Evolutionary conservation across 2,329 filamentous ascomycete genomes (phyloP), one percentile per base, ranked within the genome.

Genomic region (Fusarium buharicum): DNA sequence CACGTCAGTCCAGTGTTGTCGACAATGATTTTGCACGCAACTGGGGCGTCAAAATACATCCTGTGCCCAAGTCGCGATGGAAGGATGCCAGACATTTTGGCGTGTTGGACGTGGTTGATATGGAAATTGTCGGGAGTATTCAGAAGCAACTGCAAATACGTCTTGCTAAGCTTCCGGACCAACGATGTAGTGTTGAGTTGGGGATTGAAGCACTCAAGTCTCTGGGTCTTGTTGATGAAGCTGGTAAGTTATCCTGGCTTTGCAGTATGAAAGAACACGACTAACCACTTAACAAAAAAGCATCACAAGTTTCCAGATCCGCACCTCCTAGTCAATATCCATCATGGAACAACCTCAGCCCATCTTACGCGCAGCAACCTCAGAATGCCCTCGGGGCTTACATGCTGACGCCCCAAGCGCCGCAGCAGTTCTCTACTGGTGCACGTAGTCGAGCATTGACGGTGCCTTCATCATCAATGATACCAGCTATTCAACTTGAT

Each of bases 111-210:
- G 52, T 69, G 17, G 37, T 57, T 28, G 61, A 66, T 16, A 64
- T 64, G 28, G 66, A 68, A 37, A 64, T 41, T 4, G 43, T 65
- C n/a, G 66, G 66, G 4, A 56, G 18, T n/a, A 14, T 54, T 16
- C 24, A 56, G 2, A 9, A 40, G 11, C 40, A 20, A 22, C 17
- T 67, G 17, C 31, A 22, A 2, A 51, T 68, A n/a, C 64, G 44
- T 10, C 39, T 69, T 10, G 50, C 20, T 10, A 67, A 38, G 14
- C 50, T 68, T 8, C 16, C 18, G 14, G 57, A 66, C 14, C 47
- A 13, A 16, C 40, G 58, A 1, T 39, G 55, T n/a, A 50, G 31
- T 10, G 11, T 68, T 22, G 61, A 54, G 13, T 28, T 68, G 27
- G 66, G 66, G 6, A 27, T 50, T 20, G 45, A 57, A 4, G 54